These are phyloP conservation scores for Epichloe elymi DNA, from an alignment of 2,329 filamentous ascomycete species.

Conservation along the genomic window DNA sequence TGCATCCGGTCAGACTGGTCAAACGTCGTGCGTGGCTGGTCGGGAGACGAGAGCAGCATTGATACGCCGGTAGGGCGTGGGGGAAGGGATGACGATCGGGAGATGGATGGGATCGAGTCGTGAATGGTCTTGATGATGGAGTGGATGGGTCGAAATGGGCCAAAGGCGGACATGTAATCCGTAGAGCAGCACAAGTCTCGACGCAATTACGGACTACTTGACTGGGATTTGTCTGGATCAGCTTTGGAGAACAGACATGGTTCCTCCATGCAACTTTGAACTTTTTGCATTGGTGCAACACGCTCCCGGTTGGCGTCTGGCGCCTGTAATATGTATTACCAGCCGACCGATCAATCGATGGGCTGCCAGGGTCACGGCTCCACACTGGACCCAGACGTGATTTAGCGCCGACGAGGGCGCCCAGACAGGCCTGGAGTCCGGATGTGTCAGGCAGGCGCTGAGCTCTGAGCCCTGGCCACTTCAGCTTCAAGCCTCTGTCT, in stretches of 20 bases:
- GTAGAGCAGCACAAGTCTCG: neutral
- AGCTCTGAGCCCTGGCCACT: neutral
- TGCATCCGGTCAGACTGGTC: constrained; percentile 30
- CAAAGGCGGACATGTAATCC: neutral
- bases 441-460: neutral
- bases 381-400: neutral
- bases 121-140: neutral
- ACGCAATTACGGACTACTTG: neutral
- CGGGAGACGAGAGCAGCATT: constrained; percentile 14
- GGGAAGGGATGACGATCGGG: constrained; percentile 1
- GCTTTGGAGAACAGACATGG: neutral
- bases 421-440: no score
- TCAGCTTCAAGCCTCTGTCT: no score
- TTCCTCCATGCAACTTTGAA: neutral
- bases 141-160: neutral
- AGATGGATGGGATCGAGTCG: neutral
- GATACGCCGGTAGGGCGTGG: constrained; percentile 25
- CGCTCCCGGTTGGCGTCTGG: neutral
- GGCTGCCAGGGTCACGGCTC: neutral
- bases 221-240: neutral
- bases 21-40: constrained; percentile 29
- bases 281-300: neutral
- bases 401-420: no score
- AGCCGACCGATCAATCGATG: neutral
- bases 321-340: neutral